Conservation (phyloP, 2,329 filamentous ascomycete species). For the Aspergillus amoenus region DNA sequence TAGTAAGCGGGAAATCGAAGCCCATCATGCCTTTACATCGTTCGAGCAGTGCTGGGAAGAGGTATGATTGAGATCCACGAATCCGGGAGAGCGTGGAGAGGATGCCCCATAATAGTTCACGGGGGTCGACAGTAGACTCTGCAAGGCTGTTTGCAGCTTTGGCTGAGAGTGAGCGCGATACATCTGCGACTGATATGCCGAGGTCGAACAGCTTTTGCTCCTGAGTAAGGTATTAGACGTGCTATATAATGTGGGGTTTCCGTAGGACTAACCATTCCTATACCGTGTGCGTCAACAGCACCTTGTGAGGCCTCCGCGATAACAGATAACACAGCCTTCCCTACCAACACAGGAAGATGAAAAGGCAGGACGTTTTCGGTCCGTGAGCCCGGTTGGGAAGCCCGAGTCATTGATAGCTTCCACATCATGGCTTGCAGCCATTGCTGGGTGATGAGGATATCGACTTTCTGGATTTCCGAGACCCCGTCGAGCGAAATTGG, state of each 20-base stretch:
- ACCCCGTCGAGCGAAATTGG: slow-evolving; percentile 55
- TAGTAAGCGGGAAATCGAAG: slow-evolving; percentile 31
- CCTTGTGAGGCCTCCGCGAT: slow-evolving; percentile 72
- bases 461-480: slow-evolving; percentile 67
- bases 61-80: slow-evolving; percentile 39
- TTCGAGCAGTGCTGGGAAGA: slow-evolving; percentile 34
- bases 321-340: slow-evolving; percentile 64
- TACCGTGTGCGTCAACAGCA: slow-evolving; percentile 72
- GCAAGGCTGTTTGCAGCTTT: slow-evolving; percentile 29
- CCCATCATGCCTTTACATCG: slow-evolving; percentile 32
- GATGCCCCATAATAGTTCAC: slow-evolving; percentile 41
- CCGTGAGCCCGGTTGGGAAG: slow-evolving; percentile 58
- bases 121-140: slow-evolving; percentile 32
- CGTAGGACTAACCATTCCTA: slow-evolving; percentile 64
- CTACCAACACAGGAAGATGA: slow-evolving; percentile 63
- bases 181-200: slow-evolving; percentile 33
- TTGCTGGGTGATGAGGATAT: slow-evolving; percentile 68
- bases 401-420: slow-evolving; percentile 68
- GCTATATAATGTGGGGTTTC: neutral
- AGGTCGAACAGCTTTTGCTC: slow-evolving; percentile 41
- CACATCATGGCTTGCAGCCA: slow-evolving; percentile 72
- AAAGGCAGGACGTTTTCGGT: slow-evolving; percentile 61
- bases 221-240: slow-evolving; percentile 15
- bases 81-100: slow-evolving; percentile 38
- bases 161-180: slow-evolving; percentile 31